Evolutionary conservation across 192 early-diverging fungal genomes (phyloP).

Genomic region (Radiomyces spectabilis): DNA sequence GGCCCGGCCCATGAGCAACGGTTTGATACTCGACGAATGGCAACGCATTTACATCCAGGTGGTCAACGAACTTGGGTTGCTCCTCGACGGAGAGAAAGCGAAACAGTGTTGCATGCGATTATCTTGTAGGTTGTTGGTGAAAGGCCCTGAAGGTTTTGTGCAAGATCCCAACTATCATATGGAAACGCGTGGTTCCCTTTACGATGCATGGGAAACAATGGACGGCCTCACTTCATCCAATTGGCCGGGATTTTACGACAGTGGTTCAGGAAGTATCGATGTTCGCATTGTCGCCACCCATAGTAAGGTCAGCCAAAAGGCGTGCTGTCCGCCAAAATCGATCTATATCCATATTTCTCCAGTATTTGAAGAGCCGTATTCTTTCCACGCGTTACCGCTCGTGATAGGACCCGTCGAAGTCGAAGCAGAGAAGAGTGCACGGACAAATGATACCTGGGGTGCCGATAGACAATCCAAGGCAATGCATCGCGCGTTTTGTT

Average conservation of each 20-base stretch:
- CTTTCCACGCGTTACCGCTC: background rate
- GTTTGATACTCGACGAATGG: background rate
- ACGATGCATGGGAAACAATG: background rate
- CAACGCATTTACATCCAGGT: constrained; percentile 2
- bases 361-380: background rate
- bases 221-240: background rate
- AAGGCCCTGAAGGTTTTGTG: background rate
- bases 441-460: background rate
- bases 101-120: background rate
- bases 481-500: background rate
- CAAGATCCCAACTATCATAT: background rate
- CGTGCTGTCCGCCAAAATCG: background rate
- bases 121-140: background rate
- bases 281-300: background rate
- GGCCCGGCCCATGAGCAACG: background rate
- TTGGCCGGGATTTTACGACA: background rate
- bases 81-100: background rate
- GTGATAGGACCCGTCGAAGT: background rate
- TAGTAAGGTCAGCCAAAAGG: background rate
- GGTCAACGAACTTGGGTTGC: constrained; percentile 12
- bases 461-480: background rate
- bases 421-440: background rate
- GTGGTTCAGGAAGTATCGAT: background rate
- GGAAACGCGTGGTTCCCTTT: no score
- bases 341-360: background rate